phyloP scores from a whole-genome alignment of 2,329 filamentous ascomycete genomes.

The Colletotrichum sp. region DNA sequence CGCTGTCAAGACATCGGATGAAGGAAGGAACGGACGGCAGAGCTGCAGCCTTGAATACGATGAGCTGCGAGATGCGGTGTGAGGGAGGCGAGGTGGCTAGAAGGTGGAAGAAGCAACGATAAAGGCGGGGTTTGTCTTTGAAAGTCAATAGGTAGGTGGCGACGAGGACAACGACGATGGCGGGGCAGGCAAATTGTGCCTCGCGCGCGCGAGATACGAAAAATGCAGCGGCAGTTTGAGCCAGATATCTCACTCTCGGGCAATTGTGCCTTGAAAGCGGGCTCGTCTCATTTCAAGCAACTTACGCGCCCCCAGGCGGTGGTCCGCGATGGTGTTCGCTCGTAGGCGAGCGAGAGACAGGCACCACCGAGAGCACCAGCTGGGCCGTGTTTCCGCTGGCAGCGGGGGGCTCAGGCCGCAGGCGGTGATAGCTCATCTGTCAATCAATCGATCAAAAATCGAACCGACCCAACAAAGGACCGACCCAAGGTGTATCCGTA shows the following conservation, averaged over 20 bases:
- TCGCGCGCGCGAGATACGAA: background rate
- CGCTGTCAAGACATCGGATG: background rate
- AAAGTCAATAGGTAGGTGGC: background rate
- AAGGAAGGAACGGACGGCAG: background rate
- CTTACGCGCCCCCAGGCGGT: background rate
- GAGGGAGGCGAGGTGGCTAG: background rate
- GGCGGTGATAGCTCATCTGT: background rate
- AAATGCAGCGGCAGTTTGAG: background rate
- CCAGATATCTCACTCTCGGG: background rate
- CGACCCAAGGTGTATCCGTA: background rate
- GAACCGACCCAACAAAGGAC: background rate
- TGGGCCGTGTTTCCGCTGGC: background rate
- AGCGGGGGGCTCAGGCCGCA: background rate
- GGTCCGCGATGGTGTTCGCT: background rate
- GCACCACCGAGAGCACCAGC: background rate
- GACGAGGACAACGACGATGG: background rate
- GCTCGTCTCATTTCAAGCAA: background rate
- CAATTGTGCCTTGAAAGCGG: conserved; percentile 6
- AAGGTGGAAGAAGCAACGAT: conserved; percentile 4
- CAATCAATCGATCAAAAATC: background rate
- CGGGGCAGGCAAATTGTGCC: background rate
- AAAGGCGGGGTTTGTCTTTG: background rate
- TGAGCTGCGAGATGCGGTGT: background rate
- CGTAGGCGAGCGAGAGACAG: background rate
- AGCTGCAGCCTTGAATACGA: background rate